Conservation (phyloP, 768 basidiomycete genomes). For the Boletales sp. region DNA sequence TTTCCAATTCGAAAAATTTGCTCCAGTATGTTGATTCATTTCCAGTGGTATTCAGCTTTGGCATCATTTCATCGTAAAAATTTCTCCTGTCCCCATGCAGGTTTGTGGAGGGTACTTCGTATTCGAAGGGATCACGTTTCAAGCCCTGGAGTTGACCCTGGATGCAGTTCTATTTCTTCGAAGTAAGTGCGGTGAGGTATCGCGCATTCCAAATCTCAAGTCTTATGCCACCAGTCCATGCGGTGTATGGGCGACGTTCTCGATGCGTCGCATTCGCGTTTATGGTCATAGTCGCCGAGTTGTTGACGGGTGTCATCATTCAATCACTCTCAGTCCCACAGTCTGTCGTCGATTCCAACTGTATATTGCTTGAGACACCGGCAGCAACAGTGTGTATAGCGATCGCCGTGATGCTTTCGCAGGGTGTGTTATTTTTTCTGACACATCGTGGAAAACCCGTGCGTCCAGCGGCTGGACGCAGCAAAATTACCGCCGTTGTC, state of each 20-base stretch:
- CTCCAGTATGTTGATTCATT: not conserved
- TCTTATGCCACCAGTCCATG: constrained; percentile 6
- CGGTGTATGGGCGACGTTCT: constrained; percentile 7
- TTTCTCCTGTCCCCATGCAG: not conserved
- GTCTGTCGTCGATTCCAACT: constrained; percentile 8
- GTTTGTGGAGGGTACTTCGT: constrained; percentile 3
- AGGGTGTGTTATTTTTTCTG: constrained; percentile 12
- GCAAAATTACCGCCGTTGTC: constrained; percentile 9
- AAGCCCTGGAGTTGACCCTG: constrained; percentile 12
- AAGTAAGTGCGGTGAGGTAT: constrained; percentile 9
- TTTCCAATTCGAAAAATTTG: not conserved
- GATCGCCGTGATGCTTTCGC: constrained; percentile 9
- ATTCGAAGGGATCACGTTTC: constrained; percentile 3
- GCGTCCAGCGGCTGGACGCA: constrained; percentile 7
- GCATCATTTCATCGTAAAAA: not conserved
- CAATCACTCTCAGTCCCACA: not conserved
- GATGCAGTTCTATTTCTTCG: constrained; percentile 15
- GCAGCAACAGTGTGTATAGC: not conserved
- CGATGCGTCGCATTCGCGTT: not conserved
- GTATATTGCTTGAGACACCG: constrained; percentile 4
- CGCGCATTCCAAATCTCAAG: no score
- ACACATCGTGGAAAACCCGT: constrained; percentile 14
- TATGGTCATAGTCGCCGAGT: constrained; percentile 5
- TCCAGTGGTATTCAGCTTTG: constrained; percentile 5
- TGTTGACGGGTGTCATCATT: not conserved